Evolutionary conservation across 352 stramenopile genomes (phyloP), one percentile per base, ranked within the genome.

Genomic region (Phytophthora agathidicida): DNA sequence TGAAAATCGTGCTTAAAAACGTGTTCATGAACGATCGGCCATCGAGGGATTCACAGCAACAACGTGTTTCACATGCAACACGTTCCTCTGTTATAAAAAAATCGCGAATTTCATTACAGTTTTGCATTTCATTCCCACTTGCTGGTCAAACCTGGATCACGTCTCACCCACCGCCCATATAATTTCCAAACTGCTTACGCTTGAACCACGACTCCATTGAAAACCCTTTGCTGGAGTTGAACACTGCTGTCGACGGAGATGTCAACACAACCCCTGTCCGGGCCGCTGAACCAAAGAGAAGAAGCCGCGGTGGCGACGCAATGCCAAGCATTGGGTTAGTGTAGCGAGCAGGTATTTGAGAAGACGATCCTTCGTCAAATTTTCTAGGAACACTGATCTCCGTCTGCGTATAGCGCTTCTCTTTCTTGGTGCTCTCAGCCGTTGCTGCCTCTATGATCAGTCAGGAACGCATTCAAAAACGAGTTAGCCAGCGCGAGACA

Each of bases 161-260:
- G n/a, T n/a, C n/a, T n/a, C n/a, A n/a, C n/a, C 9, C 19, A 31
- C 43, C 27, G 42, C 23, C 36, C 17, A 66, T 41, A 10, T 49
- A 64, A 16, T 64, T 42, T 16, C 19, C 24, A 28, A 62, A 51
- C 41, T 60, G 42, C 11, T 67, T 71, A 31, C 66, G 50, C 20
- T 69, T 61, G 20, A 69, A 72, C 66, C 66, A 75, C 17, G 38
- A 60, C 20, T 52, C 31, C 32, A 83, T 68, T 17, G 74, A 80
- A 58, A 84, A 84, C 3, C 51, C 48, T 17, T 67, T 38, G 33
- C 68, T 84, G 11, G 74, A 80, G 61, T 49, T 73, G 20, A 80
- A 75, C 5, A 68, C 46, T 27, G 44, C 24, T 14, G 49, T 57
- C 2, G 55, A 60, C 19, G 54, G 43, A 49, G 50, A 52, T 47